Base-by-base conservation (phyloP, 306 rosid species). In the Fagus crenata region DNA sequence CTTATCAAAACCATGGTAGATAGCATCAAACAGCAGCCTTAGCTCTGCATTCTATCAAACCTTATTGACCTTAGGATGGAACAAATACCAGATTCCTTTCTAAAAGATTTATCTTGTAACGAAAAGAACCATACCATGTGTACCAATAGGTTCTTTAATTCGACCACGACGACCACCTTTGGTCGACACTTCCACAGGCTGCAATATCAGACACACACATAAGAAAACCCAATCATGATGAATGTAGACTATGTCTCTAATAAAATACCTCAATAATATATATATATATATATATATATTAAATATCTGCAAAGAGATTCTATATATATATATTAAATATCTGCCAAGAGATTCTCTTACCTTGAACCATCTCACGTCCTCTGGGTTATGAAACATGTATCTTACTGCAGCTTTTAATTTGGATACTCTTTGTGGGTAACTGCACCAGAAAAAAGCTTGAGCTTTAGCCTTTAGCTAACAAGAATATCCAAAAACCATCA, bases 281-380 rank as follows among this genome's bases (percentile, higher is more conserved):
- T 7, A 41, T 7, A 41, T 0, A 76, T 46, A 63, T 58, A 43
- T 33, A 18, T 71, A 71, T 17, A 76, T 72, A 22, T 7, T 74
- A 41, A 76, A 73, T 28, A 61, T 35, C 5, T 53, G 72, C 40
- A 6, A 58, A 22, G 28, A 22, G 28, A 22, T 22, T 22, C 28
- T 0, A 76, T 46, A 63, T 58, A 43, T 33, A 71, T 17, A 76
- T 72, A 22, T 7, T 74, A 41, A 76, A 73, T 18, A 53, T 28
- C 4, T 53, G 73, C 42, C 5, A 49, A 54, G 31, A 77, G 56
- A 72, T 65, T 67, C 67, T 41, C 87, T 83, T 78, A 90, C 98
- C 98, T 89, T 92, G 81, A 92, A 95, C 99, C 98, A 95, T 82
- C 79, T 90, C 46, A 95, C 97, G 55, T 95, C 99, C 88, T 95